Percentiles rank a stretch among this genome's conserved stretches.
These are phyloP conservation scores for Trichoderma semiorbis DNA, from an alignment of 2,329 filamentous ascomycete species.

Conservation along the genomic window DNA sequence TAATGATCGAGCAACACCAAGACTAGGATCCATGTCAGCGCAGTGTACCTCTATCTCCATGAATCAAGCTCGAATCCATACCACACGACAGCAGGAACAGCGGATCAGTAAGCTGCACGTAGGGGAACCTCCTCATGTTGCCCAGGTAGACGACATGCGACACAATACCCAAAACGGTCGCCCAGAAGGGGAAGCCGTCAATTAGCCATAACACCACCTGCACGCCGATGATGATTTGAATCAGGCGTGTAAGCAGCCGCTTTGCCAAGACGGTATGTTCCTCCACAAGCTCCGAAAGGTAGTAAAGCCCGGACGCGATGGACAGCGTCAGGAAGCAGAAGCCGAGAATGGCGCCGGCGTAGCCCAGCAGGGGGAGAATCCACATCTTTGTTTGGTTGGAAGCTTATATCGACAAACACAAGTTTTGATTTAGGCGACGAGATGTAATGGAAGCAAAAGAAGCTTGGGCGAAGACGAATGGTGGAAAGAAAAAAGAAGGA, in stretches of 20 bases:
- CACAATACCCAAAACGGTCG: slow-evolving; percentile 70
- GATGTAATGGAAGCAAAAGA: background rate
- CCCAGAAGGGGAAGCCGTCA: slow-evolving; percentile 77
- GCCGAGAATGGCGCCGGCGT: slow-evolving; percentile 79
- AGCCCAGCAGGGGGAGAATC: slow-evolving; percentile 90
- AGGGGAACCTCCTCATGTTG: slow-evolving; percentile 71
- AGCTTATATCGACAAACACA: background rate
- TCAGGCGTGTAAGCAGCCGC: slow-evolving; percentile 77
- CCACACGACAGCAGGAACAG: slow-evolving; percentile 80
- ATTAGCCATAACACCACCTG: slow-evolving; percentile 73
- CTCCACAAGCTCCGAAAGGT: slow-evolving; percentile 95
- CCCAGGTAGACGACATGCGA: slow-evolving; percentile 84
- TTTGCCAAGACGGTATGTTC: slow-evolving; percentile 94
- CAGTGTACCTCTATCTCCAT: background rate
- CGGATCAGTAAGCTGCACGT: slow-evolving; percentile 84
- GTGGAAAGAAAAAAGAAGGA: background rate
- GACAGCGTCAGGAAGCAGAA: slow-evolving; percentile 93
- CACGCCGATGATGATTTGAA: slow-evolving; percentile 73
- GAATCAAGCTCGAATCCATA: slow-evolving; percentile 39
- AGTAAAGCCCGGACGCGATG: slow-evolving; percentile 97
- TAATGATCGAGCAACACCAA: slow-evolving; percentile 90
- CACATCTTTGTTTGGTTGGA: slow-evolving; percentile 67
- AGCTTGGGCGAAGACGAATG: background rate
- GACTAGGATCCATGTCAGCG: slow-evolving; percentile 40
- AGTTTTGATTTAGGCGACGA: background rate